Evolutionary conservation across 345 rosid species (phyloP).

Genomic region (Ricinus communis): DNA sequence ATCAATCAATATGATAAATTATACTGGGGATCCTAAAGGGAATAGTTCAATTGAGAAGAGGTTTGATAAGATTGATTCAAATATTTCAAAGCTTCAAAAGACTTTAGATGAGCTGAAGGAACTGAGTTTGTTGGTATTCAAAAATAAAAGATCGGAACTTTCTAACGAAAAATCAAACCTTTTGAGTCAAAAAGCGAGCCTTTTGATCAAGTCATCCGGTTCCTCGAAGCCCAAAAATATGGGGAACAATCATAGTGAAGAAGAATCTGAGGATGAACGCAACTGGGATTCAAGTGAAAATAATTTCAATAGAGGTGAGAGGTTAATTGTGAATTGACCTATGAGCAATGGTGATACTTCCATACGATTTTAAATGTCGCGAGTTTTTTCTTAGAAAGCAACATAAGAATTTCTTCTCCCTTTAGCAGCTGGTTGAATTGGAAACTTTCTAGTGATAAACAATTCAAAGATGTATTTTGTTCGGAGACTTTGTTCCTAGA

Average conservation of each 20-base stretch:
- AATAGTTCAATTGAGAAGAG: not conserved
- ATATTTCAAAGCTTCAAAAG: not conserved
- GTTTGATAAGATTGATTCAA: constrained; percentile 4
- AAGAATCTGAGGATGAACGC: constrained; percentile 11
- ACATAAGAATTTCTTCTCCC: not conserved
- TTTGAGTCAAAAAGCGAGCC: not conserved
- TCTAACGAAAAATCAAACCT: not conserved
- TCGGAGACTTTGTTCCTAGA: not conserved
- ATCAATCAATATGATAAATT: constrained; percentile 10
- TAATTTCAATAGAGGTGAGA: constrained; percentile 16
- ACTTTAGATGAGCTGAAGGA: constrained; percentile 10
- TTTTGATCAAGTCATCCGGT: not conserved
- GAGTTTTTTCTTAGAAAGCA: not conserved
- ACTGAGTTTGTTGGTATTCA: not conserved
- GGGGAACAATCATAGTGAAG: not conserved
- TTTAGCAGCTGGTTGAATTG: not conserved
- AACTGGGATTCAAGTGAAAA: not conserved
- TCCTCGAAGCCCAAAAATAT: not conserved
- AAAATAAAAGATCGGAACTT: not conserved
- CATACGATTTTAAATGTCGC: not conserved
- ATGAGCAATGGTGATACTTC: too few relatives aligned
- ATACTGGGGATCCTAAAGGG: not conserved
- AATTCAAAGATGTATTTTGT: not conserved
- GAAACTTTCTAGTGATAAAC: not conserved
- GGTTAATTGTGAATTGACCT: not conserved